phyloP scores from a whole-genome alignment of 208 protist species.

The Trypanosoma rangeli region DNA sequence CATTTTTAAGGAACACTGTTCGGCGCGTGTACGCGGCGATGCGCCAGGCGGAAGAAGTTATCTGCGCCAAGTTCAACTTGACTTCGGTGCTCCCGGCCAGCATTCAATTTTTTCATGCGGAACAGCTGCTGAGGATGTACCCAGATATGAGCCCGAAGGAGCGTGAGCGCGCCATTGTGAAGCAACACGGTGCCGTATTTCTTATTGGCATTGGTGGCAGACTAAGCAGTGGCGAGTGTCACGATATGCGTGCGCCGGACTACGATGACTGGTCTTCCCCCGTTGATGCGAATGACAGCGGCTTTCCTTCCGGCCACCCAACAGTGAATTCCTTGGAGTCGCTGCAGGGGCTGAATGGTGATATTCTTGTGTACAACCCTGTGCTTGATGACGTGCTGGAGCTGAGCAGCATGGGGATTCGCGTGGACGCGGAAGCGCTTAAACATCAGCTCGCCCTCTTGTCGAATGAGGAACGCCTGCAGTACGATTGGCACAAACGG shows the following conservation, averaged over 20 bases:
- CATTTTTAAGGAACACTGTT: slow-evolving; percentile 74
- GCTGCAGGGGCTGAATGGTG: slow-evolving; percentile 84
- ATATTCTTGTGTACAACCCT: slow-evolving; percentile 90
- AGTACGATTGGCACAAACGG: slow-evolving; percentile 74
- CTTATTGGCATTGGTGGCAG: slow-evolving; percentile 87
- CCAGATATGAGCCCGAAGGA: slow-evolving; percentile 81
- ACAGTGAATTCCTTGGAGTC: slow-evolving; percentile 55
- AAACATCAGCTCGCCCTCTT: slow-evolving; percentile 72
- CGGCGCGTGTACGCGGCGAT: slow-evolving; percentile 71
- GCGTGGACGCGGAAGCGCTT: slow-evolving; percentile 82
- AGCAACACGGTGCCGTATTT: slow-evolving; percentile 88
- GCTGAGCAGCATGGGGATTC: slow-evolving; percentile 92
- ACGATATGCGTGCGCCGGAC: slow-evolving; percentile 88
- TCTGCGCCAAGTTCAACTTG: slow-evolving; percentile 54
- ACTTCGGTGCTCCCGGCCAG: slow-evolving; percentile 64
- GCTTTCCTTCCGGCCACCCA: slow-evolving; percentile 35
- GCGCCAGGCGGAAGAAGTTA: slow-evolving; percentile 55
- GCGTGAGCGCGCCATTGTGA: slow-evolving; percentile 69
- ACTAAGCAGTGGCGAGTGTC: slow-evolving; percentile 73
- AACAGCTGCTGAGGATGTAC: slow-evolving; percentile 82
- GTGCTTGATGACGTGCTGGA: slow-evolving; percentile 82
- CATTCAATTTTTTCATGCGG: slow-evolving; percentile 83
- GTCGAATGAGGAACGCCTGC: slow-evolving; percentile 57
- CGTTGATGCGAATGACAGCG: slow-evolving; percentile 34
- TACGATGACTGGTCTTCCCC: slow-evolving; percentile 94